Conservation (phyloP, 2,329 filamentous ascomycete species). For the Thelonectria olida region DNA sequence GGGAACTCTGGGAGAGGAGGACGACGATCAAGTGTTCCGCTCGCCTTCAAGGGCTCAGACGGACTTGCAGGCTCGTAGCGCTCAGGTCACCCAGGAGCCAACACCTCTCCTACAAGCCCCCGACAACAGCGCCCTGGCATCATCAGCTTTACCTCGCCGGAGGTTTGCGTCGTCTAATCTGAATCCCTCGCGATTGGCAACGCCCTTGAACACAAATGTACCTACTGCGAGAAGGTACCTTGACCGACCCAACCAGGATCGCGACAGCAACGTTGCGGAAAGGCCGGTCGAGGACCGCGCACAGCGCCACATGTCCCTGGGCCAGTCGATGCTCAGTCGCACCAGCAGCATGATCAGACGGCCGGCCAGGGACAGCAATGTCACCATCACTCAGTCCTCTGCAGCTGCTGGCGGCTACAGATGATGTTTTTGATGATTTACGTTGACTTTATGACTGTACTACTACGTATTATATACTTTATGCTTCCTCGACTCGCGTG, state of each 20-base stretch:
- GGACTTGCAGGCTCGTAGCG: conserved; percentile 62
- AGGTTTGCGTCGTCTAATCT: conserved; percentile 60
- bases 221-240: conserved; percentile 58
- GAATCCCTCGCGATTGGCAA: conserved; percentile 55
- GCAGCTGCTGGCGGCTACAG: conserved; percentile 55
- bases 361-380: conserved; percentile 53
- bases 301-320: conserved; percentile 55
- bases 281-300: conserved; percentile 37
- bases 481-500: conserved; percentile 43
- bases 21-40: conserved; percentile 60
- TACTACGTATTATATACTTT: conserved; percentile 30
- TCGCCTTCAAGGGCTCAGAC: conserved; percentile 67
- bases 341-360: conserved; percentile 57
- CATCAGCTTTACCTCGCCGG: conserved; percentile 58
- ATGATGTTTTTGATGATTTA: conserved; percentile 48
- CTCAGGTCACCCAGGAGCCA: conserved; percentile 44
- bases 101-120: conserved; percentile 35
- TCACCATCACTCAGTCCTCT: conserved; percentile 46
- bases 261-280: conserved; percentile 45
- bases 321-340: conserved; percentile 54
- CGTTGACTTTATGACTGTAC: conserved; percentile 41
- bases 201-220: conserved; percentile 49
- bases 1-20: conserved; percentile 57
- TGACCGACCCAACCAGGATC: conserved; percentile 55
- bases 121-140: conserved; percentile 18